These are phyloP conservation scores for Russula lepida DNA, from an alignment of 768 basidiomycete genomes.

Conservation along the genomic window DNA sequence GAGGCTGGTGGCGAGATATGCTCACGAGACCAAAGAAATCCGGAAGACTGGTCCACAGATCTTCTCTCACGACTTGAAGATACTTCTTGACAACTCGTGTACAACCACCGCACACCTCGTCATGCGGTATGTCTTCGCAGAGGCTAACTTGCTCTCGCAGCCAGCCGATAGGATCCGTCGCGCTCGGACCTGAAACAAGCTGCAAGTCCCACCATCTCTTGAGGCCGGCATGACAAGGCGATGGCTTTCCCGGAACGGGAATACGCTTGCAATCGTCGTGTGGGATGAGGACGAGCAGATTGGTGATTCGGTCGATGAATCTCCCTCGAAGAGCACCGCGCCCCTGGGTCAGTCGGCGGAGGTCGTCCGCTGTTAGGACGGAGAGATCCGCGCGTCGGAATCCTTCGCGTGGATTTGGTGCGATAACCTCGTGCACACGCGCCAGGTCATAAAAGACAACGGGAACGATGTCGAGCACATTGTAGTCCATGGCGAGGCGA, in stretches of 20 bases:
- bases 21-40: slow-evolving; percentile 16
- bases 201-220: slow-evolving; percentile 15
- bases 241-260: slow-evolving; percentile 42
- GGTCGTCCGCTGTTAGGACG: slow-evolving; percentile 13
- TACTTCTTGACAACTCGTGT: slow-evolving; percentile 8
- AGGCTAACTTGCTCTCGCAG: slow-evolving; percentile 1
- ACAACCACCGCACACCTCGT: slow-evolving; percentile 12
- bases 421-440: slow-evolving; percentile 13
- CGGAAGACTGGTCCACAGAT: slow-evolving; percentile 13
- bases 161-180: slow-evolving; percentile 14
- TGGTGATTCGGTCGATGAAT: slow-evolving; percentile 29
- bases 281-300: slow-evolving; percentile 80
- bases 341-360: slow-evolving; percentile 16
- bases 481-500: slow-evolving; percentile 17
- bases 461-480: slow-evolving; percentile 17
- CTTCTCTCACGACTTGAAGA: slow-evolving; percentile 11
- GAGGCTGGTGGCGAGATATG: no score
- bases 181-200: slow-evolving; percentile 12
- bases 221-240: slow-evolving; percentile 7
- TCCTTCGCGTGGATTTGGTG: slow-evolving; percentile 8
- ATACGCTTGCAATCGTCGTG: slow-evolving; percentile 83
- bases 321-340: slow-evolving; percentile 11
- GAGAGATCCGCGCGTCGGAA: slow-evolving; percentile 16
- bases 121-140: slow-evolving; percentile 16
- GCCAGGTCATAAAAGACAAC: slow-evolving; percentile 16